Conservation (phyloP, 495 filamentous ascomycete genomes). For the Barbatosphaeria neglecta region DNA sequence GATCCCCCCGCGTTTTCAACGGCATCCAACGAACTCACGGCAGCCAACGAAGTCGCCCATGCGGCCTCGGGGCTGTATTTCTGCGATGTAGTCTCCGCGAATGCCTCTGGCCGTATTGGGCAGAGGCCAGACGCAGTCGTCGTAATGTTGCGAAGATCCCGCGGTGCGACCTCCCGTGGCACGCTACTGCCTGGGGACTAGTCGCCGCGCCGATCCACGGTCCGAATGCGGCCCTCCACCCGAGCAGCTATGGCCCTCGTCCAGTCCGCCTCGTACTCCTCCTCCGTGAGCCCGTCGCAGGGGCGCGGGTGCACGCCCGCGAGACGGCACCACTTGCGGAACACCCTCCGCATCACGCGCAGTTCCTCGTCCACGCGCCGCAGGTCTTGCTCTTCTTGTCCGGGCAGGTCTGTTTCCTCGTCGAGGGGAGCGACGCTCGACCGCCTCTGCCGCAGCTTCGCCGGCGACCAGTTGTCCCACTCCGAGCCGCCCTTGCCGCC, state of each 20-base stretch:
- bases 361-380: slow-evolving; percentile 22
- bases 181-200: background rate
- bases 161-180: background rate
- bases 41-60: too few species aligned
- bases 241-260: slow-evolving; percentile 65
- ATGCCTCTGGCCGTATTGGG: too few species aligned
- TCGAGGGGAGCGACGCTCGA: slow-evolving; percentile 11
- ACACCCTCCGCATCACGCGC: slow-evolving; percentile 46
- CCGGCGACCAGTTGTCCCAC: slow-evolving; percentile 30
- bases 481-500: slow-evolving; percentile 16
- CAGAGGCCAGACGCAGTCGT: too few species aligned
- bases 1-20: too few species aligned
- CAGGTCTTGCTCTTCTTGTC: slow-evolving; percentile 16
- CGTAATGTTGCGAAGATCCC: background rate
- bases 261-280: slow-evolving; percentile 59
- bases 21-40: too few species aligned
- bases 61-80: too few species aligned
- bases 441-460: slow-evolving; percentile 29
- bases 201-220: slow-evolving; percentile 3
- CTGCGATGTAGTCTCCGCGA: too few species aligned
- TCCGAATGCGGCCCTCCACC: slow-evolving; percentile 61
- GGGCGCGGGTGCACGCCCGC: slow-evolving; percentile 44
- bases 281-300: slow-evolving; percentile 34
- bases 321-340: slow-evolving; percentile 62
- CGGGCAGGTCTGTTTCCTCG: slow-evolving; percentile 18